Evolutionary conservation across 768 basidiomycete genomes (phyloP).

Genomic region (Asterophora lycoperdoides): DNA sequence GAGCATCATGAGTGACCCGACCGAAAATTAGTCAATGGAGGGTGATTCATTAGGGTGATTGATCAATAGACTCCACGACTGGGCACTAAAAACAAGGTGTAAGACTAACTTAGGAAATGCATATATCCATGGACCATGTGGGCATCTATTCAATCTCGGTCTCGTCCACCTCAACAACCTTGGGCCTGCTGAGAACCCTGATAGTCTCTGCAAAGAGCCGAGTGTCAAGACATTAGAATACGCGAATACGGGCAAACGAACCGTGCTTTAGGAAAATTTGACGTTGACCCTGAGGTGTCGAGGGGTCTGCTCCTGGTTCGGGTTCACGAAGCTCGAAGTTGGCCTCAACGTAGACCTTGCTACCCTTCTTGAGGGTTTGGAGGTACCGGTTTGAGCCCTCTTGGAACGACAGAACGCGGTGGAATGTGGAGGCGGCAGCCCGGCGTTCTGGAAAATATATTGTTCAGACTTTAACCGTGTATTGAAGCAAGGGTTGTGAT

Average conservation of each 20-base stretch:
- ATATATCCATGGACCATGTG: background rate
- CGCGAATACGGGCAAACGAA: slow-evolving; percentile 25
- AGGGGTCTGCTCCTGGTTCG: slow-evolving; percentile 58
- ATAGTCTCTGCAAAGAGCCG: slow-evolving; percentile 45
- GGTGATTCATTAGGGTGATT: background rate
- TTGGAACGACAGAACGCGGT: slow-evolving; percentile 72
- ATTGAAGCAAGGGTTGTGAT: slow-evolving; percentile 17
- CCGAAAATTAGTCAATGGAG: background rate
- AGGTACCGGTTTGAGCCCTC: slow-evolving; percentile 59
- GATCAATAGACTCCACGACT: background rate
- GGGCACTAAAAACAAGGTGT: too few species aligned
- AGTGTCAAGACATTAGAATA: slow-evolving; percentile 1
- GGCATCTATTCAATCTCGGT: background rate
- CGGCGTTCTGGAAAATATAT: slow-evolving; percentile 40
- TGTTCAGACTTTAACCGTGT: background rate
- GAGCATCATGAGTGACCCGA: slow-evolving; percentile 4
- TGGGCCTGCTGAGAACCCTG: slow-evolving; percentile 38
- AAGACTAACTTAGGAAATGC: background rate
- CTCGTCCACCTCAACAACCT: slow-evolving; percentile 11
- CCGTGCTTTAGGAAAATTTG: slow-evolving; percentile 84
- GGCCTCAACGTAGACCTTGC: slow-evolving; percentile 78
- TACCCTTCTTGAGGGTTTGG: slow-evolving; percentile 60
- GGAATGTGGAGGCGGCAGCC: slow-evolving; percentile 62
- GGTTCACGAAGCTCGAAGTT: slow-evolving; percentile 73
- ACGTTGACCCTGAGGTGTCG: slow-evolving; percentile 67